Conservation (phyloP, 2,329 filamentous ascomycete genomes). For the Epichloe glyceriae region DNA sequence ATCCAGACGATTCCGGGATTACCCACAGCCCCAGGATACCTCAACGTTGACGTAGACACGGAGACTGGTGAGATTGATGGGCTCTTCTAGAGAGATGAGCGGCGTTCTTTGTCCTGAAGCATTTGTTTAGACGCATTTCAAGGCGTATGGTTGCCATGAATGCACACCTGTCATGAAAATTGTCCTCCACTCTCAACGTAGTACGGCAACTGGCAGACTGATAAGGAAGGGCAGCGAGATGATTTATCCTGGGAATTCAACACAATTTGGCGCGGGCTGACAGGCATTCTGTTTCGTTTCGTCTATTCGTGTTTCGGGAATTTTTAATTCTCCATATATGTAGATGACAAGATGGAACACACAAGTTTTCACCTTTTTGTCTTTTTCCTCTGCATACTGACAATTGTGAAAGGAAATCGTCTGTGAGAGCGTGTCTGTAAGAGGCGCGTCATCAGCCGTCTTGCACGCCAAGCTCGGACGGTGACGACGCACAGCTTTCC, state of each 20-base stretch:
- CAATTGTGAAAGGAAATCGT: too few species aligned
- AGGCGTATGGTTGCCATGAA: not conserved
- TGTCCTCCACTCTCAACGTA: slow-evolving; percentile 6
- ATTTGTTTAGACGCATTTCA: not conserved
- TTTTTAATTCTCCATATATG: too few species aligned
- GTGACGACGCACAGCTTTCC: too few species aligned
- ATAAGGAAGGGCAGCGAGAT: not conserved
- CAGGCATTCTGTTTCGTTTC: too few species aligned
- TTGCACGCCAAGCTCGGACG: too few species aligned
- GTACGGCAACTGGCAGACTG: slow-evolving; percentile 1
- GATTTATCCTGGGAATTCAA: slow-evolving; percentile 1
- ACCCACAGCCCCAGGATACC: slow-evolving; percentile 86
- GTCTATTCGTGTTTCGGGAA: too few species aligned
- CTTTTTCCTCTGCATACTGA: too few species aligned
- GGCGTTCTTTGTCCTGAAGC: not conserved
- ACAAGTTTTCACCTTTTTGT: too few species aligned
- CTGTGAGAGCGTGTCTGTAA: too few species aligned
- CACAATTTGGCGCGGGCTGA: not conserved
- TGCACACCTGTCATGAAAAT: not conserved
- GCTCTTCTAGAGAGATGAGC: slow-evolving; percentile 53
- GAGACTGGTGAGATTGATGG: slow-evolving; percentile 81
- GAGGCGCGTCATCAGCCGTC: too few species aligned
- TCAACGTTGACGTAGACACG: slow-evolving; percentile 77
- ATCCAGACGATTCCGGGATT: slow-evolving; percentile 97
- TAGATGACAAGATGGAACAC: too few species aligned